Evolutionary conservation across 805 yeast species (phyloP).

Genomic region (Hanseniaspora thailandica): DNA sequence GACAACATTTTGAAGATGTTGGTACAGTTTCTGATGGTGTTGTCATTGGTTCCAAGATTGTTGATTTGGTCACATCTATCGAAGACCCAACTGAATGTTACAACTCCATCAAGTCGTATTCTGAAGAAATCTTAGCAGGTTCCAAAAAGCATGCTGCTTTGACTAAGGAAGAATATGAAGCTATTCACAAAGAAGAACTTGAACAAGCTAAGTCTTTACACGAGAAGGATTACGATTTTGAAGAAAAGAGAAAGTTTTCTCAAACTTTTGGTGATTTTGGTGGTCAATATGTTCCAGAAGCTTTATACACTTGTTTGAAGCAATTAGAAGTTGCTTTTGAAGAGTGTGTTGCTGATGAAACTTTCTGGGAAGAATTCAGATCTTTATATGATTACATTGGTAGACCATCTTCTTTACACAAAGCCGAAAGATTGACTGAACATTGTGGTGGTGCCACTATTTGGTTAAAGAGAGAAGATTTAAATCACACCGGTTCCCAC

Average conservation of each 20-base stretch:
- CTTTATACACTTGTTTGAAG: constrained; percentile 76
- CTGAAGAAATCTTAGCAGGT: constrained; percentile 49
- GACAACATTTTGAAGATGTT: constrained; percentile 76
- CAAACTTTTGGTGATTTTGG: constrained; percentile 91
- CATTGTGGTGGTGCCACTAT: constrained; percentile 89
- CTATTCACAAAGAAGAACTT: constrained; percentile 26
- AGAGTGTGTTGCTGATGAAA: constrained; percentile 75
- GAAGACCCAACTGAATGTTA: constrained; percentile 50
- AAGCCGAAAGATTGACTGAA: constrained; percentile 81
- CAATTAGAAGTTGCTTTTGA: constrained; percentile 85
- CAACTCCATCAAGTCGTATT: constrained; percentile 53
- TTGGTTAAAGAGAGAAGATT: constrained; percentile 96
- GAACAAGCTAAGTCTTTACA: constrained; percentile 14
- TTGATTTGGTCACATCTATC: constrained; percentile 50
- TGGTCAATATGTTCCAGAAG: constrained; percentile 98
- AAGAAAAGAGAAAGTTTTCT: constrained; percentile 54
- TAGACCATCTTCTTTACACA: constrained; percentile 86
- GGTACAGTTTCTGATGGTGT: constrained; percentile 85
- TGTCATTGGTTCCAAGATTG: constrained; percentile 83
- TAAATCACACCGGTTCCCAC: constrained; percentile 82
- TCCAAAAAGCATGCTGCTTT: constrained; percentile 35
- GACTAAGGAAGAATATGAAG: constrained; percentile 29
- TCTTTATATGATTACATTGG: constrained; percentile 85
- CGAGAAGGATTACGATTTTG: constrained; percentile 28
- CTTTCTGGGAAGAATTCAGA: constrained; percentile 86